A percentile compares a stretch with the other conserved stretches of the same genome.
phyloP scores from a whole-genome alignment of 768 basidiomycete genomes.

The Galerina marginata region DNA sequence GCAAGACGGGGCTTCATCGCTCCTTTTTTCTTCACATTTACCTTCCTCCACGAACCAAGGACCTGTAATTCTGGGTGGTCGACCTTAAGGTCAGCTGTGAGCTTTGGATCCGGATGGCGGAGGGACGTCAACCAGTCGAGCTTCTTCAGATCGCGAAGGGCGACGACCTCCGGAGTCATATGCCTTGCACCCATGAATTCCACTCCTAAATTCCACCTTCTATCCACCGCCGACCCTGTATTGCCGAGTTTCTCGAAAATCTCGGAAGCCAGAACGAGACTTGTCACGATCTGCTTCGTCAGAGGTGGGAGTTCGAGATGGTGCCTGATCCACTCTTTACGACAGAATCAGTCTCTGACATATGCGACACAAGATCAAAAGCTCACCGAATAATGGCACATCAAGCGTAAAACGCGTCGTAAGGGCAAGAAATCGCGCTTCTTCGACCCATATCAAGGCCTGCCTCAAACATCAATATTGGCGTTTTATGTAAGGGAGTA shows the following conservation, averaged over 20 bases:
- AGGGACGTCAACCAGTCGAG: constrained; percentile 8
- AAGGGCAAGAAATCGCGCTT: constrained; percentile 16
- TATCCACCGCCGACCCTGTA: neutral
- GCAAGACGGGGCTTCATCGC: constrained; percentile 21
- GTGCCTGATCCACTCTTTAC: neutral
- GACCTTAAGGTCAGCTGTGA: neutral
- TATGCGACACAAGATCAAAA: neutral
- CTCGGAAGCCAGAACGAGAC: neutral
- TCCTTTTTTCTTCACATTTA: constrained; percentile 21
- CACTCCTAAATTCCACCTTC: constrained; percentile 2
- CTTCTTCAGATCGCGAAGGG: constrained; percentile 4
- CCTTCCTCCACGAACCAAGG: constrained; percentile 41
- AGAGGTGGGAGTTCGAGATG: too few species aligned
- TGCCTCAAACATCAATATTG: neutral
- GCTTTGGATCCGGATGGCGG: constrained; percentile 35
- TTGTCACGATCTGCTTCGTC: too few species aligned
- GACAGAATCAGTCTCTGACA: too few species aligned
- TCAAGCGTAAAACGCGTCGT: constrained; percentile 8
- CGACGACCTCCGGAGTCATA: neutral
- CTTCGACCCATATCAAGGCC: constrained; percentile 20
- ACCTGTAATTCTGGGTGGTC: constrained; percentile 29
- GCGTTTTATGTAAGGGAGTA: too few species aligned
- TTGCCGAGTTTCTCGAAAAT: neutral
- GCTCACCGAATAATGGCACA: constrained; percentile 1
- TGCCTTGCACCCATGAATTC: constrained; percentile 21